These are phyloP conservation scores for Zymoseptoria crescenta DNA, from an alignment of 2,329 filamentous ascomycete species.

Conservation along the genomic window DNA sequence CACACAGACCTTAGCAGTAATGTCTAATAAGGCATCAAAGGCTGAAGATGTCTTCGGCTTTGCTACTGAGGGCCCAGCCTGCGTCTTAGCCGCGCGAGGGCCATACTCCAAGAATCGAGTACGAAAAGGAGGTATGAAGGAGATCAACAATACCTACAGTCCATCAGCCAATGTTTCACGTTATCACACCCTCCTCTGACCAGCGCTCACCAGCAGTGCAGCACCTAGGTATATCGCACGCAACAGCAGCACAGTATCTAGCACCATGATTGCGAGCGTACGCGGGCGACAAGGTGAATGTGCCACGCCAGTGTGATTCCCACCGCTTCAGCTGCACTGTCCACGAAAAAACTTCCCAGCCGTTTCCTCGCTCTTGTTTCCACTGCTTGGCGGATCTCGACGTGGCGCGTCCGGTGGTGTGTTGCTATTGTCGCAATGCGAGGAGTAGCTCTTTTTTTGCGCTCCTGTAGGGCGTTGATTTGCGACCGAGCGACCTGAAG, in stretches of 20 bases:
- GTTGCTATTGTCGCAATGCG: background rate
- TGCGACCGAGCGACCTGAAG: too few relatives aligned
- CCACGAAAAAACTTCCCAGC: background rate
- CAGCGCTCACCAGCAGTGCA: conserved; percentile 15
- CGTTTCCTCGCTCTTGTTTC: background rate
- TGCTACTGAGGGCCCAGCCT: background rate
- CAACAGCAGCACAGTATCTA: conserved; percentile 10
- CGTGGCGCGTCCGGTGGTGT: background rate
- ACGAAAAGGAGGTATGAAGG: conserved; percentile 44
- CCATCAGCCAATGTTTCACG: conserved; percentile 16
- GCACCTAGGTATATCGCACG: conserved; percentile 15
- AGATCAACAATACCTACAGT: conserved; percentile 44
- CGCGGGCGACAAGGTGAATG: background rate
- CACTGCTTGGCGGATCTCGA: background rate
- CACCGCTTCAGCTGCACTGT: background rate
- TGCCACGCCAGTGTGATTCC: background rate
- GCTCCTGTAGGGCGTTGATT: too few relatives aligned
- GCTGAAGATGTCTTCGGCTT: background rate
- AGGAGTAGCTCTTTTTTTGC: too few relatives aligned
- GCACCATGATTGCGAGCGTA: background rate
- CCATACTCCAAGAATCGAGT: conserved; percentile 55
- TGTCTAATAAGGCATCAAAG: conserved; percentile 31
- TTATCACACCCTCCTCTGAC: background rate
- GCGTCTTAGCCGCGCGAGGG: conserved; percentile 34
- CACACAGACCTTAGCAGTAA: conserved; percentile 51